phyloP scores from a whole-genome alignment of 2,329 filamentous ascomycete species.

The Pseudogymnoascus sp. region DNA sequence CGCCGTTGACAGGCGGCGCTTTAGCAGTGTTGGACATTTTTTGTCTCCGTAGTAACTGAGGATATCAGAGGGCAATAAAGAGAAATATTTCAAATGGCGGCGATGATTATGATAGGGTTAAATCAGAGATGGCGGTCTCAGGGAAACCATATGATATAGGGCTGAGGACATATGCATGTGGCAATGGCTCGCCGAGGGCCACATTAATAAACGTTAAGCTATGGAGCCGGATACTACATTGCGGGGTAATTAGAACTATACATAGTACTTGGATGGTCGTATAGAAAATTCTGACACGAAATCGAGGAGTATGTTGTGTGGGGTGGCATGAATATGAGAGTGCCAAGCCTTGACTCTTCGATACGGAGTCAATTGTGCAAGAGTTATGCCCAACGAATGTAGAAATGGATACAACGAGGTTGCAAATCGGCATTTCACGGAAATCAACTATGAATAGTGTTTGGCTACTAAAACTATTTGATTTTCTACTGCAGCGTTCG shows the following conservation, averaged over 20 bases:
- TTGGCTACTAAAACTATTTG: background rate
- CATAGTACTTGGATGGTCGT: background rate
- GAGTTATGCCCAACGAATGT: background rate
- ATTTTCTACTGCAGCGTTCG: background rate
- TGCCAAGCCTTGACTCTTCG: slow-evolving; percentile 1
- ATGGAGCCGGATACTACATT: background rate
- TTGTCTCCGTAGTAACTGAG: background rate
- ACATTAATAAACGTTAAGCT: background rate
- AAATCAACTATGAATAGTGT: background rate
- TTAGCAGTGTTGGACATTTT: background rate
- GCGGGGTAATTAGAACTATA: background rate
- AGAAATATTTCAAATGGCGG: background rate
- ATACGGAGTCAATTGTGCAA: background rate
- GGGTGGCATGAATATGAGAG: background rate
- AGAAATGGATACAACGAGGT: background rate
- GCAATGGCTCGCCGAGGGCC: background rate
- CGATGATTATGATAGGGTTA: background rate
- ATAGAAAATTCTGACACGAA: background rate
- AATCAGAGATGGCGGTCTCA: background rate
- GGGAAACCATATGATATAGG: background rate
- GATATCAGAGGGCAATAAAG: background rate
- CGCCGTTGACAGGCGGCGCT: background rate
- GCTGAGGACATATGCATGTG: background rate
- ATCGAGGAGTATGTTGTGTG: background rate
- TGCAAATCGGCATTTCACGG: background rate